Evolutionary conservation across 768 basidiomycete genomes (phyloP), one percentile per base, ranked within the genome.

Genomic region (Lyophyllum atratum): DNA sequence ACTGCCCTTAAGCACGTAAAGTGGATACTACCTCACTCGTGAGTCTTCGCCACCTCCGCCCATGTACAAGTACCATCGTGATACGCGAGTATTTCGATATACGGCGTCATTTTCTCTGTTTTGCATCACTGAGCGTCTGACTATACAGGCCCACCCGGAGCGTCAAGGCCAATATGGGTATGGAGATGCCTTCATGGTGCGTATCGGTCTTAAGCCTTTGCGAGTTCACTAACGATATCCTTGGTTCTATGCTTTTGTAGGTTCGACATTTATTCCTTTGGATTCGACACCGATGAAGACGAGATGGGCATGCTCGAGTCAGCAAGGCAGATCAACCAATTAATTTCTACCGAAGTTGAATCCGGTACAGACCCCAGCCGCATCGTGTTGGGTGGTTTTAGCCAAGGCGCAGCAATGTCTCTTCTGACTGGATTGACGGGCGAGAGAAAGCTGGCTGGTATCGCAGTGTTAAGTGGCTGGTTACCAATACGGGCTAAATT

Each of bases 11-110:
- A 80, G 12, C 89, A 95, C 67, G 77, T 95, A 58, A 95, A 95
- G 78, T 98, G 93, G 92, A 75, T 97, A 44, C 76, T 97, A 24
- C 93, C 93, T 19, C 86, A 92, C 70, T 87, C 90, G 80, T 90
- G 76, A 75, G 85, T 76, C 44, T 57, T 49, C 50, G 33, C 51
- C 21, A 21, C 19, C 40, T 3, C 51, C 6, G 10, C 11, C n/a
- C n/a, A 15, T 26, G 39, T 55, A 45, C 42, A 9, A 31, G 45
- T 52, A 28, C 25, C 14, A 22, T 9, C 34, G 17, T 19, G n/a
- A 44, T 25, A n/a, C 29, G 15, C 34, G 39, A 15, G 34, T 29
- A 12, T 44, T 40, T 40, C 42, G 19, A 55, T 51, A 11, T 42
- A 55, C 21, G 25, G 44, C 34, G 31, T 51, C 22, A 8, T 15